phyloP scores from a whole-genome alignment of 345 rosid species.

The Raphanus raphanistrum region DNA sequence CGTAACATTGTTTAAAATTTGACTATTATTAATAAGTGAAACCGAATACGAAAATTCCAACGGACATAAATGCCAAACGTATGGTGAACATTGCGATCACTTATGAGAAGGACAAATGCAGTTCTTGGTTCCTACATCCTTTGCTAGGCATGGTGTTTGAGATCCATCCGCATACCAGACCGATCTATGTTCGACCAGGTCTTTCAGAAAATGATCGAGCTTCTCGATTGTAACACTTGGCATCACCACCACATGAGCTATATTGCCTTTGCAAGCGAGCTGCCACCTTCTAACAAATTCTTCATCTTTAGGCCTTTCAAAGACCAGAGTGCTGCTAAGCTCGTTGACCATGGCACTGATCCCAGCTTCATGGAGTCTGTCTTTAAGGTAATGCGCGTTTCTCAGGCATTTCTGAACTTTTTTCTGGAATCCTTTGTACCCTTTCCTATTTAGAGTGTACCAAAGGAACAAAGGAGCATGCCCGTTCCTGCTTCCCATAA shows the following conservation, averaged over 20 bases:
- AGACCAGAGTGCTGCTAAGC: too few relatives aligned
- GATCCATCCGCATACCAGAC: conserved; percentile 60
- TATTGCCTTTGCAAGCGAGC: conserved; percentile 63
- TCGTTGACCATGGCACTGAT: too few relatives aligned
- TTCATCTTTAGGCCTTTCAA: conserved; percentile 91
- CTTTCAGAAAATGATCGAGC: conserved; percentile 69
- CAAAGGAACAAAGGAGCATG: too few relatives aligned
- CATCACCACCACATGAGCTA: not conserved
- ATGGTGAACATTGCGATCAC: not conserved
- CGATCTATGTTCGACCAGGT: conserved; percentile 53
- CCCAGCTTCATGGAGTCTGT: too few relatives aligned
- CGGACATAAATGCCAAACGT: not conserved
- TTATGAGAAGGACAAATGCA: not conserved
- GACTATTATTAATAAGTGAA: too few relatives aligned
- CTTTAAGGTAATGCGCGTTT: too few relatives aligned
- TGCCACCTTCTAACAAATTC: conserved; percentile 95
- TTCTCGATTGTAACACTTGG: not conserved
- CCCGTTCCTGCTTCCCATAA: conserved; percentile 98
- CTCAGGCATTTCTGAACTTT: too few relatives aligned
- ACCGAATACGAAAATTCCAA: too few relatives aligned
- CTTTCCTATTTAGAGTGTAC: too few relatives aligned
- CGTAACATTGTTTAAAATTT: too few relatives aligned
- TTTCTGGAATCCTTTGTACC: too few relatives aligned
- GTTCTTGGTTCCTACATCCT: not conserved
- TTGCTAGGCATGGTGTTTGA: conserved; percentile 62